Evolutionary conservation across 306 rosid genomes (phyloP), one percentile per base, ranked within the genome.

Genomic region (Ormosia emarginata): DNA sequence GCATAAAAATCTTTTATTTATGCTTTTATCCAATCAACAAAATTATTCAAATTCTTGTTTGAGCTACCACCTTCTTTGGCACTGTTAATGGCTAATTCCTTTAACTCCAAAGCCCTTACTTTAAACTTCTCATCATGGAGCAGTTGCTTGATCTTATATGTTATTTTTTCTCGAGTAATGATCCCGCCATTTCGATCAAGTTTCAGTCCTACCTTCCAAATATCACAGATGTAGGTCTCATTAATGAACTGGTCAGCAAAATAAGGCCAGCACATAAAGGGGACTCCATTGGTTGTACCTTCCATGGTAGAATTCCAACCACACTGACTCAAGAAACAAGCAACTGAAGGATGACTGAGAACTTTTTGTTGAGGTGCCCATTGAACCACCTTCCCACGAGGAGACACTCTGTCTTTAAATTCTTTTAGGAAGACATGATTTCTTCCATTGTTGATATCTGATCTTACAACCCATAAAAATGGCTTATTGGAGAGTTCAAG

Each of bases 241-340:
- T 64, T 24, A n/a, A 71, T 3, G 7, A 78, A 71, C 34, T 83
- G 83, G 34, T 83, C 83, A 71, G 75, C 83, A 63, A 83, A 71
- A 62, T 41, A 83, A 52, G 83, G 86, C 83, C 86, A 83, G 15
- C 83, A 83, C 5, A 83, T 32, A 58, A 83, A 78, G 6, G 86
- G 79, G 6, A 64, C 70, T 7, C 86, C 80, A 71, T 15, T 78
- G 15, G 33, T 55, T 57, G 81, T 33, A 17, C 76, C 83, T 71
- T 83, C 86, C 47, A 83, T 50, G 10, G 86, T 83, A 41, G 80
- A 83, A 62, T 83, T 83, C 83, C 86, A 83, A 71, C 80, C 87
- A 56, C 83, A 83, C 2, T 78, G 87, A 47, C 87, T 78, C 4
- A 83, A 39, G 71, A 83, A 83, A 46, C 83, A 78, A 53, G 75